phyloP scores from a whole-genome alignment of 2,329 filamentous ascomycete species.

The Cordyceps javanica region DNA sequence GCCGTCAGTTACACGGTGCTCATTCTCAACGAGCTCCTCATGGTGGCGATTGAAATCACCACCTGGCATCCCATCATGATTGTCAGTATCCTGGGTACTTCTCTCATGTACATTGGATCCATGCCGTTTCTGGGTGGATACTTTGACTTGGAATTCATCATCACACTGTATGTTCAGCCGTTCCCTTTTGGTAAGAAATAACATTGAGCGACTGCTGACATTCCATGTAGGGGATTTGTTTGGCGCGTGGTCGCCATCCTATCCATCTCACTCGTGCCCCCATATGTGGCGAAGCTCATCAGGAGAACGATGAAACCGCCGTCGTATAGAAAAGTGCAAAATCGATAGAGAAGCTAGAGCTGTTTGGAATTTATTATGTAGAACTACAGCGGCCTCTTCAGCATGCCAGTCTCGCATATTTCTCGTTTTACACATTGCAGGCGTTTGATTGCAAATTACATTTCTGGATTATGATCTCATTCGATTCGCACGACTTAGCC shows the following conservation, averaged over 20 bases:
- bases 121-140: constrained; percentile 86
- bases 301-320: constrained; percentile 81
- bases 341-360: constrained; percentile 36
- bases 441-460: no score
- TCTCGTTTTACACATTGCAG: not conserved
- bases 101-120: constrained; percentile 70
- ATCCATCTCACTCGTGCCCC: constrained; percentile 75
- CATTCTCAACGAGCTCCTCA: constrained; percentile 88
- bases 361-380: not conserved
- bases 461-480: no score
- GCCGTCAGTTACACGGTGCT: constrained; percentile 87
- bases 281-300: constrained; percentile 81
- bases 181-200: not conserved
- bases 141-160: constrained; percentile 76
- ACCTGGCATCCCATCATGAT: constrained; percentile 97
- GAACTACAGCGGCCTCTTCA: not conserved
- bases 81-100: constrained; percentile 73
- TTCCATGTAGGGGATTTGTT: constrained; percentile 61
- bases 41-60: constrained; percentile 94
- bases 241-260: constrained; percentile 82
- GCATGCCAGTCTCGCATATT: no score
- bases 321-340: constrained; percentile 89
- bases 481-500: no score
- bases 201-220: constrained; percentile 15
- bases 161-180: constrained; percentile 51